phyloP scores from a whole-genome alignment of 331 rosid genomes.

The Phaseolus coccineus region DNA sequence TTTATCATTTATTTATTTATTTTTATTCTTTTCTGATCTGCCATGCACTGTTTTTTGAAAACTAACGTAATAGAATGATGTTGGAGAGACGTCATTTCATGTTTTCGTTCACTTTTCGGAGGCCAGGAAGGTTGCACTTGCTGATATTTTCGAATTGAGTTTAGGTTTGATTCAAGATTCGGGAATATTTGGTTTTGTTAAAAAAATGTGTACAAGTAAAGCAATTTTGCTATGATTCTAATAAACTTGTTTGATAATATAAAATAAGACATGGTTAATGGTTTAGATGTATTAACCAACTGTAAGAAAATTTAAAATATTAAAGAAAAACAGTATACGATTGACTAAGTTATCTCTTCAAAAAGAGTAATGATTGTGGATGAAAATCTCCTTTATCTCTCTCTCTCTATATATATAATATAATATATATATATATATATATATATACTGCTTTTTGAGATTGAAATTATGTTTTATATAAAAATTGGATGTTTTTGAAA shows the following conservation, averaged over 20 bases:
- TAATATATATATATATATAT: no score
- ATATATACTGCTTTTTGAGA: no score
- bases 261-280: no score
- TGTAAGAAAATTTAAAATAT: background rate
- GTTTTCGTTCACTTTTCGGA: background rate
- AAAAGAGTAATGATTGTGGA: background rate
- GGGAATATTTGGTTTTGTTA: no score
- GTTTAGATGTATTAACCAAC: background rate
- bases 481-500: no score
- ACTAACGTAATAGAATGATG: background rate
- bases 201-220: background rate
- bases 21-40: background rate
- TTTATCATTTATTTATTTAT: no score
- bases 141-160: background rate
- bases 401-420: no score
- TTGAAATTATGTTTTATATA: no score
- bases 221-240: background rate
- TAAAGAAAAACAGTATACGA: background rate
- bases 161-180: background rate
- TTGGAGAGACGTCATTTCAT: slow-evolving; percentile 13
- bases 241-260: background rate
- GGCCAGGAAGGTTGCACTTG: no score
- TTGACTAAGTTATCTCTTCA: background rate
- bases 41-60: background rate
- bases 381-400: no score